Conservation (phyloP, 106 monocot species). For the Allium cepa region DNA sequence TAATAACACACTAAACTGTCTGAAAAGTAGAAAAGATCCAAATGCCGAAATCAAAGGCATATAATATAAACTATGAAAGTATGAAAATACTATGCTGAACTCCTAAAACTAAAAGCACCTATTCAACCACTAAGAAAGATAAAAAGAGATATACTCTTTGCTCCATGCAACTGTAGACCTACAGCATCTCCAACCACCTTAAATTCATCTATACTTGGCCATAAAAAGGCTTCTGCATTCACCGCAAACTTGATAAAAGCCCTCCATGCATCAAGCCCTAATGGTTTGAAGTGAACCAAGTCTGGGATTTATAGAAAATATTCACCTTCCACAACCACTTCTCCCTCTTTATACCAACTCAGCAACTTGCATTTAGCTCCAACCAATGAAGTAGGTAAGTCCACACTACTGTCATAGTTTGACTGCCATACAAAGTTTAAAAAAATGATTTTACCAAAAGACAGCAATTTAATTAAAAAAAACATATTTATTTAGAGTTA, state of each 20-base stretch:
- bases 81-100: too few species aligned
- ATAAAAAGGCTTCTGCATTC: background rate
- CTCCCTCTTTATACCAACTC: background rate
- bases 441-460: background rate
- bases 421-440: too few species aligned
- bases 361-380: background rate
- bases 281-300: background rate
- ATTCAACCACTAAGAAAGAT: background rate
- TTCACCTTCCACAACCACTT: background rate
- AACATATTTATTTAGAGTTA: background rate
- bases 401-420: background rate
- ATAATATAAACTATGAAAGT: too few species aligned
- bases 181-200: background rate
- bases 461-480: background rate
- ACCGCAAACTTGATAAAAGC: background rate
- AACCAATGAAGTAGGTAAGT: background rate
- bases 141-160: background rate
- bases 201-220: background rate
- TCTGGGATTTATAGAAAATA: background rate
- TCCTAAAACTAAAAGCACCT: too few species aligned
- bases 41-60: background rate
- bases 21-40: background rate
- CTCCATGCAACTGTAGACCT: slow-evolving; percentile 3
- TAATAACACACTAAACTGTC: background rate
- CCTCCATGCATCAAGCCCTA: background rate